phyloP scores from a whole-genome alignment of 2,329 filamentous ascomycete genomes.

The Penicillium sp. region DNA sequence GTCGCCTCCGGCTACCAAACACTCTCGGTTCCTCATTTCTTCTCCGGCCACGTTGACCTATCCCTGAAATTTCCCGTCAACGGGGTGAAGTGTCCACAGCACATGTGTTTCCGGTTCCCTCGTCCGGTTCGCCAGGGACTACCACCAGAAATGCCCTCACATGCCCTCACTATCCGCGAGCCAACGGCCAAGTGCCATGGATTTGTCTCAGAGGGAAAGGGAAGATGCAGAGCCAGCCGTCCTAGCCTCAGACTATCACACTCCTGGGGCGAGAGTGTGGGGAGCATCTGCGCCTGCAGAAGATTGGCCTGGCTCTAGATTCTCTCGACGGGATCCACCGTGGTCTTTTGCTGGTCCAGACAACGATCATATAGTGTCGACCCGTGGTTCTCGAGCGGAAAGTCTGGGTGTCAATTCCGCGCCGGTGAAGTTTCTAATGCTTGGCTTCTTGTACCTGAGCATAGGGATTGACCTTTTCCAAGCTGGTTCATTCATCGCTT shows the following conservation, averaged over 20 bases:
- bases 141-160: slow-evolving; percentile 10
- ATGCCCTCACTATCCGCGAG: slow-evolving; percentile 7
- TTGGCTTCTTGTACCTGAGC: too few relatives aligned
- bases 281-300: not conserved
- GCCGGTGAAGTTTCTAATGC: not conserved
- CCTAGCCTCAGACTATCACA: too few relatives aligned
- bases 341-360: slow-evolving; percentile 9
- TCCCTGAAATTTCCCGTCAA: not conserved
- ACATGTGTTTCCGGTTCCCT: slow-evolving; percentile 15
- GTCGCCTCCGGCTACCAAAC: slow-evolving; percentile 10
- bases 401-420: not conserved
- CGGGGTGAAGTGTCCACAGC: slow-evolving; percentile 9
- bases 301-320: not conserved
- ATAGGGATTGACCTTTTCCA: too few relatives aligned
- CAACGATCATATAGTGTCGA: not conserved
- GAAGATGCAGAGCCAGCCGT: too few relatives aligned
- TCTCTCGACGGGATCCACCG: not conserved
- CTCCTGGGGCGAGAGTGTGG: not conserved
- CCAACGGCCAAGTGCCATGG: slow-evolving; percentile 11
- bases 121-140: slow-evolving; percentile 26
- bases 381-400: slow-evolving; percentile 2
- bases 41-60: slow-evolving; percentile 13
- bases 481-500: too few relatives aligned
- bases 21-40: not conserved
- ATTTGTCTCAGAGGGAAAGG: too few relatives aligned